Conservation (phyloP, 305 asterid genomes). For the Caryopteris hybrid region DNA sequence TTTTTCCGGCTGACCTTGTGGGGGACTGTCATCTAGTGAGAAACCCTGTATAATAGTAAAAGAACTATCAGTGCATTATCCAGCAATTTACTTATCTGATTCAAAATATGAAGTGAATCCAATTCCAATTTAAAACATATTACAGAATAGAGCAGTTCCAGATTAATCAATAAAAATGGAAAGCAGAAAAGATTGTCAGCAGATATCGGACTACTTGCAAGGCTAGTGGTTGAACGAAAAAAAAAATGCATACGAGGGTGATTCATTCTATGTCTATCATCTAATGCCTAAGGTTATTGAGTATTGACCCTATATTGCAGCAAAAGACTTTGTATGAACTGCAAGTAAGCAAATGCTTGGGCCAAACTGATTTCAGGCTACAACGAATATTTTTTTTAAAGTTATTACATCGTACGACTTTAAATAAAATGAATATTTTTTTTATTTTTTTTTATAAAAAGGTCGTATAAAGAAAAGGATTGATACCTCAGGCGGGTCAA, state of each 20-base stretch:
- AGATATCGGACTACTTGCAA: background rate
- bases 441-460: too few relatives aligned
- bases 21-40: conserved; percentile 53
- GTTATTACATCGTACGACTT: background rate
- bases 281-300: too few relatives aligned
- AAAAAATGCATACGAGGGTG: background rate
- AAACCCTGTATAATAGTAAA: conserved; percentile 53
- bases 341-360: background rate
- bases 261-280: background rate
- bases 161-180: background rate
- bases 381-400: background rate
- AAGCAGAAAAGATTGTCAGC: background rate
- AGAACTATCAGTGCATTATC: conserved; percentile 1
- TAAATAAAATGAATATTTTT: too few relatives aligned
- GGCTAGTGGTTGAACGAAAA: background rate
- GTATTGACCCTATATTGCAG: too few relatives aligned
- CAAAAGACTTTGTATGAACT: background rate
- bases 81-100: background rate
- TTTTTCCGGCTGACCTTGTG: conserved; percentile 60
- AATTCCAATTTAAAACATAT: background rate
- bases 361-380: background rate
- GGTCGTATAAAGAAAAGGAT: background rate
- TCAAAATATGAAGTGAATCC: too few relatives aligned
- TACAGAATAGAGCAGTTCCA: background rate
- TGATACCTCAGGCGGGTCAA: conserved; percentile 86